Base-by-base conservation (phyloP, 192 early-diverging fungal species). In the Geranomyces michiganensis region DNA sequence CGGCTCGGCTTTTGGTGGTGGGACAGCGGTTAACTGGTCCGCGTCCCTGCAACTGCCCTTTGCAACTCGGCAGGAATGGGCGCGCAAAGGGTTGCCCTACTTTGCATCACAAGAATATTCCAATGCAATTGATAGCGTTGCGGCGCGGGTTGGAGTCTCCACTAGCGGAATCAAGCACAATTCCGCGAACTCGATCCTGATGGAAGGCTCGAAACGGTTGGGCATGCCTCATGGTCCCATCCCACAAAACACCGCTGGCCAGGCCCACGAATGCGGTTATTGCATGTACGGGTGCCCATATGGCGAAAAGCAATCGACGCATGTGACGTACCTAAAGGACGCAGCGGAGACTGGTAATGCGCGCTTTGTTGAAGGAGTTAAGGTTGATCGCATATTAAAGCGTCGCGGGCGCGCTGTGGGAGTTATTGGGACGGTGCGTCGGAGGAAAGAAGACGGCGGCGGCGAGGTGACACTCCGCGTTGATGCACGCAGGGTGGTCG, bases 51-150 rank as follows among this genome's bases (percentile, higher is more conserved):
- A 84, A 72, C 78, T 81, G 14, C 89, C 89, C 53, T 71, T 87
- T 62, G 86, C 77, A 68, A 83, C 91, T 12, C 85, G 91, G 0
- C 80, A 88, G 68, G 91, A 93, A 75, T 93, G 92, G 92, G 87
- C 88, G 10, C 70, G 76, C 45, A 72, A 76, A 32, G 84, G 88
- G 9, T 75, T 93, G 9, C 75, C 77, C n/a, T 79, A 87, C 67
- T 92, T 93, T 63, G 65, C 71, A 8, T 79, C 87, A 0, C 70
- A 77, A 10, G 83, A 76, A 45, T 90, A 82, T 53, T 56, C 76
- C 49, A 24, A 83, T 19, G 68, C 83, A 0, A 62, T 93, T 17
- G 89, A 93, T 51, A 53, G 67, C 15, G 78, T 93, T 17, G 78
- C 70, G 32, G 65, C 73, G 24, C 80, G 90, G 21, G 76, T 88